These are phyloP conservation scores for Saccharomycopsis javanensis DNA, from an alignment of 805 yeast species.

Conservation along the genomic window DNA sequence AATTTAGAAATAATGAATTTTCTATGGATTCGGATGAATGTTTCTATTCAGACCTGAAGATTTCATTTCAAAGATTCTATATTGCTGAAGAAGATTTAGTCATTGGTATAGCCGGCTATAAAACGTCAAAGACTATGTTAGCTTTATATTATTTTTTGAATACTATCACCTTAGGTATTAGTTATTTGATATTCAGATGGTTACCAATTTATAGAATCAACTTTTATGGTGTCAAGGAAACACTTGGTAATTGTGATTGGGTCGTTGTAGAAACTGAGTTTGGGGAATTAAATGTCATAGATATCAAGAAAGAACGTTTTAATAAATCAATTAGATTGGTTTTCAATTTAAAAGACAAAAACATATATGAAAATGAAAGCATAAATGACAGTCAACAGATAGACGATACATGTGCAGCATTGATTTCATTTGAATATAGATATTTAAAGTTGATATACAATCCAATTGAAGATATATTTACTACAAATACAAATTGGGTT, in stretches of 20 bases:
- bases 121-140: constrained; percentile 38
- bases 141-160: constrained; percentile 46
- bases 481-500: constrained; percentile 78
- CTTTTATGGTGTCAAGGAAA: constrained; percentile 52
- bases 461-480: constrained; percentile 80
- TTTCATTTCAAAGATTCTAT: constrained; percentile 70
- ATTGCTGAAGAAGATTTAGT: constrained; percentile 94
- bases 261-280: constrained; percentile 88
- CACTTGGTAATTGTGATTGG: constrained; percentile 83
- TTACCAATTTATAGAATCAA: constrained; percentile 64
- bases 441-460: constrained; percentile 75
- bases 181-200: constrained; percentile 75
- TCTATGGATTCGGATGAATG: constrained; percentile 22
- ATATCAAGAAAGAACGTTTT: constrained; percentile 50
- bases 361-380: constrained; percentile 21
- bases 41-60: constrained; percentile 35
- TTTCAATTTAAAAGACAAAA: constrained; percentile 31
- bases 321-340: constrained; percentile 65
- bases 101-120: constrained; percentile 88
- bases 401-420: constrained; percentile 40
- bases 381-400: constrained; percentile 17
- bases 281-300: constrained; percentile 66
- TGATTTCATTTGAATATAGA: constrained; percentile 70
- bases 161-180: constrained; percentile 55
- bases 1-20: neutral